Evolutionary conservation across 176 grass and related monocot species (phyloP), one percentile per base, ranked within the genome.

Genomic region (Triticum turgidum): DNA sequence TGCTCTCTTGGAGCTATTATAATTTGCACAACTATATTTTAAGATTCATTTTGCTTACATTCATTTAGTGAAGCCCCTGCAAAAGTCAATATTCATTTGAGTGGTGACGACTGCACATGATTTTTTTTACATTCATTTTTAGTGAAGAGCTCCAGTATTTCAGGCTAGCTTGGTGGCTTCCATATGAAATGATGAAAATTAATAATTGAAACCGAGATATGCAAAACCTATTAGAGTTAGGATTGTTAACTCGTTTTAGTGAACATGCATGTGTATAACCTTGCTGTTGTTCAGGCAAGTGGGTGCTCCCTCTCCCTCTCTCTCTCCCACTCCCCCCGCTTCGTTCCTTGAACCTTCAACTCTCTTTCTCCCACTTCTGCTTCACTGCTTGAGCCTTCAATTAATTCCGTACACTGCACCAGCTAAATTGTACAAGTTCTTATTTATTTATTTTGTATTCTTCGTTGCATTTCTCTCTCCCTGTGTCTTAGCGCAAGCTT

Each of bases 351-450:
- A 44, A 10, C 42, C 10, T 44, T 44, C 42, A 44, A 44, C 42
- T 44, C 42, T 44, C 42, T 44, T 44, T 44, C 42, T 44, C 10
- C 9, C 10, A 44, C 42, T 44, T 65, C 59, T 56, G 38, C 65
- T 62, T 72, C 83, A 51, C 52, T 87, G 56, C 73, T 65, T 61
- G 77, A 87, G 22, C 24, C 37, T 32, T 78, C 25, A 65, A 68
- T 72, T 87, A 44, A 44, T 3, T 44, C 22, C 62, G 42, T 77
- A 62, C 73, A 52, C 39, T 52, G 1, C 59, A 73, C 80, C 71
- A 87, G 78, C 81, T 87, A 44, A 80, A 88, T 69, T 84, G 35
- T 69, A 77, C 77, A 69, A 92, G 88, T 83, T 82, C 7, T 44
- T 44, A 44, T 44, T 44, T 11, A 44, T 44, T 44, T 44, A 44